These are phyloP conservation scores for Elsinoe necatrix DNA, from an alignment of 2,329 filamentous ascomycete species.

Conservation along the genomic window DNA sequence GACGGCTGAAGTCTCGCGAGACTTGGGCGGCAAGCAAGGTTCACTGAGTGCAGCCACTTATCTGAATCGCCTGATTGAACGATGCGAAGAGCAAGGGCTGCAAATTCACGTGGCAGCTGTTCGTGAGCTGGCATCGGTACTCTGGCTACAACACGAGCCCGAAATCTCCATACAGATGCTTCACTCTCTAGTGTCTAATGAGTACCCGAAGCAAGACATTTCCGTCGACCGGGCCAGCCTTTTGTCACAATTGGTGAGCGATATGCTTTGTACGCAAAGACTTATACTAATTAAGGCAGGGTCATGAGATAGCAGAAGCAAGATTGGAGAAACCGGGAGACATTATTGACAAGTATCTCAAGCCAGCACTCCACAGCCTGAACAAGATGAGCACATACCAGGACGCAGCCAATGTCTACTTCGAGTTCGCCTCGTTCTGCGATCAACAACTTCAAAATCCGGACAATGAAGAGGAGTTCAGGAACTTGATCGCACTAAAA, in stretches of 20 bases:
- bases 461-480: conserved; percentile 75
- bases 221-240: conserved; percentile 67
- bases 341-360: conserved; percentile 79
- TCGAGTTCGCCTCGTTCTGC: conserved; percentile 92
- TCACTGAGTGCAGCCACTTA: conserved; percentile 78
- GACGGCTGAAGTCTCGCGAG: conserved; percentile 66
- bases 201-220: conserved; percentile 61
- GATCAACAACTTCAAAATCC: conserved; percentile 86
- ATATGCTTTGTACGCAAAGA: conserved; percentile 16
- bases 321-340: conserved; percentile 82
- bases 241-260: conserved; percentile 66
- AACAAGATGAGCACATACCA: conserved; percentile 57
- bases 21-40: conserved; percentile 75
- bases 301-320: conserved; percentile 80
- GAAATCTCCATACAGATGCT: conserved; percentile 82
- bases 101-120: conserved; percentile 68
- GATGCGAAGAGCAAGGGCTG: conserved; percentile 63
- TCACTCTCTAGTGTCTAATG: conserved; percentile 57
- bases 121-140: conserved; percentile 75
- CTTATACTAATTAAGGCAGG: conserved; percentile 37
- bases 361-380: conserved; percentile 74
- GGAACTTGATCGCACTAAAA: conserved; percentile 67
- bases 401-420: conserved; percentile 80
- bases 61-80: conserved; percentile 65
- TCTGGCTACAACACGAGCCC: conserved; percentile 93